Conservation (phyloP, 1,284 basidiomycete species). For the Ceratobasidium sp. region DNA sequence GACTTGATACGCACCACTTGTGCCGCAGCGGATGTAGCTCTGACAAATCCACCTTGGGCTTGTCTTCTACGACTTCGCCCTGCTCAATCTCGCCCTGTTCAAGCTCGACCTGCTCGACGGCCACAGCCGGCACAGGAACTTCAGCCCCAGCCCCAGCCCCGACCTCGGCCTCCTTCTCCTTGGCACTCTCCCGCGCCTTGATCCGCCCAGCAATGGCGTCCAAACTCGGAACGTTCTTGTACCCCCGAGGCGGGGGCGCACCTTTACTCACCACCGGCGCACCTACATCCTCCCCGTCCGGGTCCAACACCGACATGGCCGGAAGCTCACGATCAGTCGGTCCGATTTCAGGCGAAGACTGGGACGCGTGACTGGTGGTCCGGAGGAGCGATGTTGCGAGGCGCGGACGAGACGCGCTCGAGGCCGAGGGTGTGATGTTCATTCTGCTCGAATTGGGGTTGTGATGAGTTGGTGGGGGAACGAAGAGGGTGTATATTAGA, state of each 20-base stretch:
- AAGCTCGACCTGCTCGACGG: neutral
- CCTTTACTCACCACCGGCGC: constrained; percentile 17
- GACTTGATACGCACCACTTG: constrained; percentile 39
- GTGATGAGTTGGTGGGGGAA: neutral
- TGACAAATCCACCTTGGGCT: constrained; percentile 14
- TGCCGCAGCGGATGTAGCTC: constrained; percentile 47
- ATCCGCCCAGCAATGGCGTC: constrained; percentile 49
- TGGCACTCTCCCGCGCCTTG: constrained; percentile 25
- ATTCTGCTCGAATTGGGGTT: constrained; percentile 18
- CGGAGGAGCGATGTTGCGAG: constrained; percentile 36
- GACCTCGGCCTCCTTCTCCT: constrained; percentile 18
- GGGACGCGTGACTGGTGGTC: constrained; percentile 1
- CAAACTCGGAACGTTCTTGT: constrained; percentile 49
- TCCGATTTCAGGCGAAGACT: neutral
- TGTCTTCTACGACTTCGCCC: neutral
- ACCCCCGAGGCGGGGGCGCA: constrained; percentile 43
- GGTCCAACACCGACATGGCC: constrained; percentile 32
- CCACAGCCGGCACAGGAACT: neutral
- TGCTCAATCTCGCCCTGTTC: constrained; percentile 27
- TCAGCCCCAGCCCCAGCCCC: constrained; percentile 22
- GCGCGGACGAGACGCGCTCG: constrained; percentile 17
- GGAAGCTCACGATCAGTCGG: constrained; percentile 24
- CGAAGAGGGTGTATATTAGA: too few relatives aligned
- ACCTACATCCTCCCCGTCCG: constrained; percentile 22
- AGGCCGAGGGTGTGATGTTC: constrained; percentile 31